phyloP scores from a whole-genome alignment of 495 filamentous ascomycete species.

The Xylaria cubensis region DNA sequence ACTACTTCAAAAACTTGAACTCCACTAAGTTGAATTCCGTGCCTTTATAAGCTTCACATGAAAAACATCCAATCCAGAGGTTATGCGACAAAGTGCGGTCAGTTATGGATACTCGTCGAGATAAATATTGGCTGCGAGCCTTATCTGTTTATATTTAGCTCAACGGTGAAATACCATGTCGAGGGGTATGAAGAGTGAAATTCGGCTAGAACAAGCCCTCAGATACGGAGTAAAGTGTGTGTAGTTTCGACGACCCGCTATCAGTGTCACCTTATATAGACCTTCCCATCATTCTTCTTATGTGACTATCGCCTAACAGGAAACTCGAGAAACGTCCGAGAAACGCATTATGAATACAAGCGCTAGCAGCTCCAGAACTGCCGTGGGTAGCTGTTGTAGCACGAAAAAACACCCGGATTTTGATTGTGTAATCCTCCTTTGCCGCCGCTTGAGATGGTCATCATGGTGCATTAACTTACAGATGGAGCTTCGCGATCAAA shows the following conservation, averaged over 20 bases:
- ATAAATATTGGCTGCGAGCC: neutral
- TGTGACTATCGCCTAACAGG: slow-evolving; percentile 4
- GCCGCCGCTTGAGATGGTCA: neutral
- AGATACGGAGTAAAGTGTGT: neutral
- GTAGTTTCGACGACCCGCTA: neutral
- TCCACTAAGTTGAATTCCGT: neutral
- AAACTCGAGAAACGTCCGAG: neutral
- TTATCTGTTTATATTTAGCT: neutral
- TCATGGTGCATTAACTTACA: neutral
- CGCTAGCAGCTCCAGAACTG: neutral
- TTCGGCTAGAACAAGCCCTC: neutral
- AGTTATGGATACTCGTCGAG: neutral
- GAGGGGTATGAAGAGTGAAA: neutral
- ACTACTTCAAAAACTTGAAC: neutral
- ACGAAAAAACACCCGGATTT: neutral
- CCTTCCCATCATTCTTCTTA: neutral
- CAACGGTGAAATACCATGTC: neutral
- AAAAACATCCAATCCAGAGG: too few relatives aligned
- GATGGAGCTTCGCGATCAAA: neutral
- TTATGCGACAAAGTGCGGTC: neutral
- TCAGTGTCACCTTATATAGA: neutral
- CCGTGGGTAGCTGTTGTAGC: too few relatives aligned
- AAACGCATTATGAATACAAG: neutral
- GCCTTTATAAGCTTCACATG: neutral
- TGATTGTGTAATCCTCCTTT: neutral